Base-by-base conservation (phyloP, 2,329 filamentous ascomycete genomes). In the Fusarium sp. region DNA sequence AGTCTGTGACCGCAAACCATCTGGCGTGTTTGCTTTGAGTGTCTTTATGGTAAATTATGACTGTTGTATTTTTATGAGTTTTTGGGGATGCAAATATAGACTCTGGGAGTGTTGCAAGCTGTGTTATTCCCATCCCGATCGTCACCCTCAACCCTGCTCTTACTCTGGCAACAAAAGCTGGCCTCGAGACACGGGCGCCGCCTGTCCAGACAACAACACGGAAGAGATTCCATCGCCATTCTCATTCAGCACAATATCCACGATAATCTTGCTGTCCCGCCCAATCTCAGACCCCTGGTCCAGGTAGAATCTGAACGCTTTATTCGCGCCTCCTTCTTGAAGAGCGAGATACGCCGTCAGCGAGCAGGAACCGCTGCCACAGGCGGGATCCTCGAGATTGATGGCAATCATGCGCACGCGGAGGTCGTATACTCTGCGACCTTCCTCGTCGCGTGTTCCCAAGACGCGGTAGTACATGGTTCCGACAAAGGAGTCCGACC, bases 201-300 rank as follows among this genome's bases (percentile, higher is more conserved):
- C 68, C 18, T 61, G 60, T n/a, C 71, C 71, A n/a, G 68, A 71
- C 20, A 73, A 30, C 13, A 66, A 23, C 10, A 73, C 66, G 2
- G 37, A 66, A 3, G n/a, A 16, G 2, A 73, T 34, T 5, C 41
- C 30, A 10, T 48, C 45, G 5, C 71, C 68, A 5, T 20, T 2
- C 30, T 65, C 37, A 37, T 59, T 52, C 41, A 68, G 20, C 9
- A 41, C 23, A 23, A 68, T 23, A 39, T 68, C 66, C 18, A 65
- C 59, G 14, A 64, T 67, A 27, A 67, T 67, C 20, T 23, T 64
- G 32, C 65, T 67, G 4, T 67, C 65, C 2, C 59, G 48, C 4
- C 66, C 61, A 32, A 66, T 50, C 23, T 56, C 56, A 13, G 56
- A 41, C 2, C 56, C 56, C 11, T 59, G 56, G 11, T 41, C 56